A percentile compares a stretch with the other conserved stretches of the same genome.
These are phyloP conservation scores for Eutrema yunnanense DNA, from an alignment of 345 rosid genomes.

Conservation along the genomic window DNA sequence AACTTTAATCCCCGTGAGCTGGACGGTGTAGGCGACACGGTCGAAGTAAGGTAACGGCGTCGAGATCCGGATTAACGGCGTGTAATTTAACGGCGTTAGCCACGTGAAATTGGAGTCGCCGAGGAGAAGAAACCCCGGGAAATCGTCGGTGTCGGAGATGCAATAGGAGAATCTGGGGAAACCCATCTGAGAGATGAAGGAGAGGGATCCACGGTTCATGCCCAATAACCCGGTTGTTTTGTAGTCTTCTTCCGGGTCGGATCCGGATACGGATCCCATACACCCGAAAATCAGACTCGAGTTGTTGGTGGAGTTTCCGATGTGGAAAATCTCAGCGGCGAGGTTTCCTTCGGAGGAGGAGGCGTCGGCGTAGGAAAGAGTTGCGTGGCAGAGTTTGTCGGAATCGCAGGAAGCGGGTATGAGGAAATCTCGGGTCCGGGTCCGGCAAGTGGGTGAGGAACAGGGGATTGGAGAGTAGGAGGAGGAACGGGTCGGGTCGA, in stretches of 20 bases:
- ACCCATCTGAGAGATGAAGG: slow-evolving; percentile 75
- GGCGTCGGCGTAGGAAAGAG: slow-evolving; percentile 75
- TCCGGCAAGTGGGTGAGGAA: slow-evolving; percentile 61
- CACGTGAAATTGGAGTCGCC: slow-evolving; percentile 70
- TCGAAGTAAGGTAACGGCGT: slow-evolving; percentile 76
- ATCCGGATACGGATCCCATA: slow-evolving; percentile 68
- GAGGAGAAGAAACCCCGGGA: slow-evolving; percentile 67
- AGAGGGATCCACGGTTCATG: slow-evolving; percentile 87
- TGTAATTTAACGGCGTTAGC: slow-evolving; percentile 59
- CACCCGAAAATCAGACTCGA: slow-evolving; percentile 69
- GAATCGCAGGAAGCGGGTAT: slow-evolving; percentile 85
- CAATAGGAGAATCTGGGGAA: slow-evolving; percentile 85
- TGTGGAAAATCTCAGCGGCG: slow-evolving; percentile 54
- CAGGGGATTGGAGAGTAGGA: slow-evolving; percentile 64
- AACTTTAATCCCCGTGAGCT: slow-evolving; percentile 81
- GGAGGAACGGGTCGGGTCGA: slow-evolving; percentile 57
- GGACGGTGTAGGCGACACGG: slow-evolving; percentile 86
- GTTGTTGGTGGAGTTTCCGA: slow-evolving; percentile 45
- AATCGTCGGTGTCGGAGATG: slow-evolving; percentile 60
- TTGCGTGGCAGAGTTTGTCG: slow-evolving; percentile 67
- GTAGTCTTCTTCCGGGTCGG: slow-evolving; percentile 62
- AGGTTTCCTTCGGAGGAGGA: slow-evolving; percentile 86
- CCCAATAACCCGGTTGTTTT: slow-evolving; percentile 77
- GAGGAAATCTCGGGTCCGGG: slow-evolving; percentile 62
- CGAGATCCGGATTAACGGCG: slow-evolving; percentile 61